Conservation (phyloP, 1,284 basidiomycete genomes). For the Trichosporon inkin region DNA sequence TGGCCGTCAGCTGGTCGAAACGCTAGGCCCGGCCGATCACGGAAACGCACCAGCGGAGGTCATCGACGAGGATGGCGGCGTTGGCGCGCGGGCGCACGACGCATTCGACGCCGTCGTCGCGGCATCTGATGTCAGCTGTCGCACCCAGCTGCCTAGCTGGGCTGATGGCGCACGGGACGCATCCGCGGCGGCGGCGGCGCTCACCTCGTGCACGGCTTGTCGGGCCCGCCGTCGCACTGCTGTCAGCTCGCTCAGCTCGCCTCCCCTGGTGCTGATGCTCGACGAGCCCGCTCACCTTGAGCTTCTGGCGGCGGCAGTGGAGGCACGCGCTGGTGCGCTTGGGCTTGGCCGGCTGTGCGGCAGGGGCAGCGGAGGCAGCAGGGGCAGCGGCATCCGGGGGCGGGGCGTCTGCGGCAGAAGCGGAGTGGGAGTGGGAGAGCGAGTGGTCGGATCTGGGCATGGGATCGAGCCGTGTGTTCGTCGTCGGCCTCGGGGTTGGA, state of each 20-base stretch:
- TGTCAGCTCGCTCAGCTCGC: too few species aligned
- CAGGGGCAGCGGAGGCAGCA: neutral
- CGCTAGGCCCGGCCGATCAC: neutral
- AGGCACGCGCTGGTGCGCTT: slow-evolving; percentile 21
- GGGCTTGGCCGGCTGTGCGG: neutral
- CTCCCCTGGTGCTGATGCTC: too few species aligned
- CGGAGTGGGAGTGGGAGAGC: neutral
- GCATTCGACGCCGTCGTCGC: slow-evolving; percentile 22
- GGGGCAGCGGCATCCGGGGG: neutral
- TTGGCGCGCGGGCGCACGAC: slow-evolving; percentile 22
- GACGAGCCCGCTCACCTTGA: slow-evolving; percentile 17
- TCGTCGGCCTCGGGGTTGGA: too few species aligned
- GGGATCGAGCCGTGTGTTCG: neutral
- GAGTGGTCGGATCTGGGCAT: slow-evolving; percentile 7
- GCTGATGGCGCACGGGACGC: too few species aligned
- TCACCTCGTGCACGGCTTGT: slow-evolving; percentile 18
- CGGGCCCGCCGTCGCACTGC: slow-evolving; percentile 18
- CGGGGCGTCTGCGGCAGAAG: neutral
- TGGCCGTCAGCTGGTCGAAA: neutral
- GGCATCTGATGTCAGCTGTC: slow-evolving; percentile 13
- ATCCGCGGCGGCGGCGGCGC: neutral
- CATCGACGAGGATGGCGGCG: slow-evolving; percentile 23
- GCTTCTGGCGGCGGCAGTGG: slow-evolving; percentile 23
- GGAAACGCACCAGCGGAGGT: slow-evolving; percentile 18
- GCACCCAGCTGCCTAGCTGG: neutral